These are phyloP conservation scores for Acaromyces ingoldii DNA, from an alignment of 1,284 basidiomycete species.

Conservation along the genomic window DNA sequence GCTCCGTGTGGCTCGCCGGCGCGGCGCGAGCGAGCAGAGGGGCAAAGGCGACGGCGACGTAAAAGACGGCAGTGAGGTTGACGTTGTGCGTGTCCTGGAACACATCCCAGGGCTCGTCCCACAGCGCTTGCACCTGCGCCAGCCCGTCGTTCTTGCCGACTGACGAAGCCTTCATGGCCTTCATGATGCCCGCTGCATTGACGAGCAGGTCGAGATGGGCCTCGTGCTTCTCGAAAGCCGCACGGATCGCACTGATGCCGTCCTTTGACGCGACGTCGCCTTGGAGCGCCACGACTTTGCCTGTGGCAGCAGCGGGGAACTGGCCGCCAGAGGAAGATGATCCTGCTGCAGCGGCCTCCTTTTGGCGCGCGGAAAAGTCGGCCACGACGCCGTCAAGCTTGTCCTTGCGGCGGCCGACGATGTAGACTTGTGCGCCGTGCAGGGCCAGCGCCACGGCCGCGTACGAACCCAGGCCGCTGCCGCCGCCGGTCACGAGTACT, in stretches of 20 bases:
- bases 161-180: not conserved
- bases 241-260: slow-evolving; percentile 19
- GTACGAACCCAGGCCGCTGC: slow-evolving; percentile 23
- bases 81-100: not conserved
- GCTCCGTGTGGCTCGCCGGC: not conserved
- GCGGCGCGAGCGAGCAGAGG: slow-evolving; percentile 7
- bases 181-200: slow-evolving; percentile 13
- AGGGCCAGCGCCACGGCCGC: slow-evolving; percentile 24
- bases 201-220: slow-evolving; percentile 12
- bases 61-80: slow-evolving; percentile 12
- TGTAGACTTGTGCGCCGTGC: slow-evolving; percentile 31
- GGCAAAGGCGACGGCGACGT: slow-evolving; percentile 10
- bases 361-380: not conserved
- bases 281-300: slow-evolving; percentile 10
- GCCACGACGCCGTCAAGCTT: slow-evolving; percentile 8
- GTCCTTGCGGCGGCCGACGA: slow-evolving; percentile 19
- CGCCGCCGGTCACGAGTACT: slow-evolving; percentile 25
- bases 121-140: not conserved
- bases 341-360: not conserved
- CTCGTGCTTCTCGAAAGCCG: slow-evolving; percentile 4
- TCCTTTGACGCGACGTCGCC: slow-evolving; percentile 26
- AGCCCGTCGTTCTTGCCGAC: slow-evolving; percentile 4
- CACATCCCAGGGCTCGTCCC: not conserved
- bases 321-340: too few species aligned
- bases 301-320: not conserved